Conservation (phyloP, 2,329 filamentous ascomycete species). For the Penicillium hesseltinei region DNA sequence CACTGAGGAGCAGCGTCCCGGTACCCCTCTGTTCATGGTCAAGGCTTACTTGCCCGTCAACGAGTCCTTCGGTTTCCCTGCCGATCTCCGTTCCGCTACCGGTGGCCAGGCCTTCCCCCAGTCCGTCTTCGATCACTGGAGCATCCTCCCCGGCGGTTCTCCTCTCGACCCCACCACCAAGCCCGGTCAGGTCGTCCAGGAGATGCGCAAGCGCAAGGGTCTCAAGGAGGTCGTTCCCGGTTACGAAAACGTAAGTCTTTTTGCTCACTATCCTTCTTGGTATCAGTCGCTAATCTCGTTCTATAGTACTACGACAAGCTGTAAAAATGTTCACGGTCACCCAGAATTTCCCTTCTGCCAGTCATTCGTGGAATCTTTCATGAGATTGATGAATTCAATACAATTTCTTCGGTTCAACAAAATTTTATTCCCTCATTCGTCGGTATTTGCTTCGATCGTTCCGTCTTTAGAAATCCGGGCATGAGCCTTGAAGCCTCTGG, state of each 20-base stretch:
- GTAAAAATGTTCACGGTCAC: conserved; percentile 58
- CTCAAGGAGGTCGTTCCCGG: conserved; percentile 93
- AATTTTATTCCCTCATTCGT: conserved; percentile 28
- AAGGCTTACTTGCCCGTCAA: conserved; percentile 96
- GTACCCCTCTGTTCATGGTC: conserved; percentile 99
- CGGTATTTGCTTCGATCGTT: conserved; percentile 25
- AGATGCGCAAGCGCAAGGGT: conserved; percentile 99
- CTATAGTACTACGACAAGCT: conserved; percentile 97
- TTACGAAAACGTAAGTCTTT: conserved; percentile 83
- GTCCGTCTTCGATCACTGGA: conserved; percentile 98
- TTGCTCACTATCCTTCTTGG: background rate
- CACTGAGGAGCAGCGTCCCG: conserved; percentile 94
- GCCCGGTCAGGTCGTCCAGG: conserved; percentile 77
- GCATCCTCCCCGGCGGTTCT: conserved; percentile 90
- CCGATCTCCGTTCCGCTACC: conserved; percentile 89
- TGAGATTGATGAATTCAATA: conserved; percentile 46
- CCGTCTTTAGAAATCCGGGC: conserved; percentile 27
- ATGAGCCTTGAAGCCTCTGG: conserved; percentile 8
- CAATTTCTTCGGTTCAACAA: conserved; percentile 34
- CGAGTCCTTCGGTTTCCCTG: conserved; percentile 99
- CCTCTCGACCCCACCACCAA: conserved; percentile 79
- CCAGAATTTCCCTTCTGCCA: conserved; percentile 43
- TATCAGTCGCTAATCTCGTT: conserved; percentile 21
- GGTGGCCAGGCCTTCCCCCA: conserved; percentile 99
- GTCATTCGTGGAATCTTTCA: conserved; percentile 39